Conservation (phyloP, 129 eudicot genomes). For the Escallonia herrerae region DNA sequence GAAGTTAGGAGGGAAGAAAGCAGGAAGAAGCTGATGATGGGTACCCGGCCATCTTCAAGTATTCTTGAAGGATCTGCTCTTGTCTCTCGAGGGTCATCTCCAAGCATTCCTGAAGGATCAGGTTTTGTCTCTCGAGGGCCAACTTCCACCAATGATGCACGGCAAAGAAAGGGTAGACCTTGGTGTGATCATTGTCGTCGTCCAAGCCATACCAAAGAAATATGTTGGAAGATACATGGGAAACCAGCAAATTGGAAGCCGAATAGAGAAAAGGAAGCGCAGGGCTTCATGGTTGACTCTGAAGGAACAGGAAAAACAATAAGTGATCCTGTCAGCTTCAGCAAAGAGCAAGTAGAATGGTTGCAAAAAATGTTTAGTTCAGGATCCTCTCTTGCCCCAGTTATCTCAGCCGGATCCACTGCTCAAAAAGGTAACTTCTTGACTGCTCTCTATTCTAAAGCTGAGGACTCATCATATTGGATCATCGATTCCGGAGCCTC, state of each 20-base stretch:
- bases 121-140: no score
- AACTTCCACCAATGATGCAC: background rate
- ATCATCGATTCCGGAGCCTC: background rate
- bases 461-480: background rate
- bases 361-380: background rate
- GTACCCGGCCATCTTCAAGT: no score
- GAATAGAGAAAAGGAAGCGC: background rate
- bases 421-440: background rate
- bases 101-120: no score
- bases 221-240: background rate
- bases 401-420: background rate
- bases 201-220: background rate
- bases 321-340: background rate
- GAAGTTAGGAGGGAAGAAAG: no score
- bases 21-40: no score
- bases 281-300: background rate
- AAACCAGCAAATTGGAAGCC: background rate
- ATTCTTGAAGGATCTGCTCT: no score
- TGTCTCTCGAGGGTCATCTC: no score
- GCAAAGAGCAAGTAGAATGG: background rate
- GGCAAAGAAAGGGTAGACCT: background rate
- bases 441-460: background rate
- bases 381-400: background rate
- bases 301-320: background rate
- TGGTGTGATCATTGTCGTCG: background rate